These are phyloP conservation scores for Plenodomus tracheiphilus DNA, from an alignment of 2,329 filamentous ascomycete genomes.

Conservation along the genomic window DNA sequence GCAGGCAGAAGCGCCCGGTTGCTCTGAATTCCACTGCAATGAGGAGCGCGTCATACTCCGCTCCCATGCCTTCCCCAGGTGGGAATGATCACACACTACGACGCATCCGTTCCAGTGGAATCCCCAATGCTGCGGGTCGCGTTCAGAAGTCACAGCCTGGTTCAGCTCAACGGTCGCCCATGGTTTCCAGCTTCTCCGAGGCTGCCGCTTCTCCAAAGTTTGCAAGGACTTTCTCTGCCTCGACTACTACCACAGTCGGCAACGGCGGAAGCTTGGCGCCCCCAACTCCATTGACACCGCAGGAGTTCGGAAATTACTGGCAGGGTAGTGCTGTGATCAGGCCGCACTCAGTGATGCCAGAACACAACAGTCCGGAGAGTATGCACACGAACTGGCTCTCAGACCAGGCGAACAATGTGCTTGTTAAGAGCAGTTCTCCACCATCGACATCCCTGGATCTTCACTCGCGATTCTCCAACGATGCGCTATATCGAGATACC, in stretches of 20 bases:
- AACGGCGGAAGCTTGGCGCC: constrained; percentile 50
- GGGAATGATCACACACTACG: constrained; percentile 48
- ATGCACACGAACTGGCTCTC: constrained; percentile 41
- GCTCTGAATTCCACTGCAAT: constrained; percentile 45
- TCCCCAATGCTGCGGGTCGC: constrained; percentile 49
- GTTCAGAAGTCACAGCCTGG: constrained; percentile 51
- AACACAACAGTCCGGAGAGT: constrained; percentile 47
- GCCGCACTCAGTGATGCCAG: constrained; percentile 35
- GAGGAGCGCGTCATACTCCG: constrained; percentile 49
- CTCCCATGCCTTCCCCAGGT: constrained; percentile 47
- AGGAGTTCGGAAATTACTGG: constrained; percentile 47
- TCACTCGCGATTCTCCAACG: constrained; percentile 35
- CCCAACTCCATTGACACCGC: constrained; percentile 53
- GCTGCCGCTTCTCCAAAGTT: constrained; percentile 53
- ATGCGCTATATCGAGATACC: constrained; percentile 49
- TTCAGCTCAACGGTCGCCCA: constrained; percentile 53
- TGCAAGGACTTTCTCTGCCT: constrained; percentile 44
- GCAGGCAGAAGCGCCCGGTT: constrained; percentile 47
- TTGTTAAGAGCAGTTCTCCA: constrained; percentile 48
- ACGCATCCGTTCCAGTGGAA: constrained; percentile 53
- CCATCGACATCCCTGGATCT: constrained; percentile 49
- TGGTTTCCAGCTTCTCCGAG: constrained; percentile 52
- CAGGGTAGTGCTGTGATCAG: constrained; percentile 41
- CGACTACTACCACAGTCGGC: constrained; percentile 40
- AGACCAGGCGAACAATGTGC: constrained; percentile 39